Base-by-base conservation (phyloP, 139 green algal species). In the Ettlia oleoabundans region DNA sequence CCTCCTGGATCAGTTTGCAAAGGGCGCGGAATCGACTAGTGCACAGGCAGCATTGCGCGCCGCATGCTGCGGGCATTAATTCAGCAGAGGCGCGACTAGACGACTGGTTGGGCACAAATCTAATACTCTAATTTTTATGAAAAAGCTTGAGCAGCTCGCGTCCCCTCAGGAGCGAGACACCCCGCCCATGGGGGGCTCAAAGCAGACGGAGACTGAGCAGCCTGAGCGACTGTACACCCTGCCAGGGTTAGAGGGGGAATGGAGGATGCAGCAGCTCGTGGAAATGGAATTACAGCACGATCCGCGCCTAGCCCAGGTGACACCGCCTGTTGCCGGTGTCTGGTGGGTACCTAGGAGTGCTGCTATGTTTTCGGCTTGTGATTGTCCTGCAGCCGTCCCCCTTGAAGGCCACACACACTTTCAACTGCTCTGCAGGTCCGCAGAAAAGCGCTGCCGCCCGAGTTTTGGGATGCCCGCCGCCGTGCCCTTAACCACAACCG, bases 401-500 rank as follows among this genome's bases (percentile, higher is more conserved):
- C 32, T 70, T 41, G 1, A 26, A 5, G 9, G 24, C 3, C 3
- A 24, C 2, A 42, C 32, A 21, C 13, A 28, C 2, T 1, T 42
- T 15, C 32, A 28, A n/a, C 32, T 24, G 13, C 63, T 42, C 28
- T 10, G 28, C 71, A 86, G 81, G 78, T 86, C 37, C 76, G 70
- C n/a, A 65, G 68, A 10, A 38, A 42, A 15, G 38, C 74, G 47
- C 53, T 86, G n/a, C 81, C 81, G 1, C n/a, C 58, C 4, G 67
- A 73, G 51, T 86, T 86, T 19, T 86, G 81, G 81, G 81, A 86
- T 22, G 63, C 68, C 18, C 71, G 81, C 15, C 35, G 81, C 40
- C 52, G 55, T 33, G 69, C 55, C 0, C 76, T 53, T 35, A 86
- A 86, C 52, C 68, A 33, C 5, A 52, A 62, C 13, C 68, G 81